A percentile compares a stretch with the other conserved stretches of the same genome.
phyloP scores from a whole-genome alignment of 2,329 filamentous ascomycete genomes.

The Ascochyta lentis region DNA sequence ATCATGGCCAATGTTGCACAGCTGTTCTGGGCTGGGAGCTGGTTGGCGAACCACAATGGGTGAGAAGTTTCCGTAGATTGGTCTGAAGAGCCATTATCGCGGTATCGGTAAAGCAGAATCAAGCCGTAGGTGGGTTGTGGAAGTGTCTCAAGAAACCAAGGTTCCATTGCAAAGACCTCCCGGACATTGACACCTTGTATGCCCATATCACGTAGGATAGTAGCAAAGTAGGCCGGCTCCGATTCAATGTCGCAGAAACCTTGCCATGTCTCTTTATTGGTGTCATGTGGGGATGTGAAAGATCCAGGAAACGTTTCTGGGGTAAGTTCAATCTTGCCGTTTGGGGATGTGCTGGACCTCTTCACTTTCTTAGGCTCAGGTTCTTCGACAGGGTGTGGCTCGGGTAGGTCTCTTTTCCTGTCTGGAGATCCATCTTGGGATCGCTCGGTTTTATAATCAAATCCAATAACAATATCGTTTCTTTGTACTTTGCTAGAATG shows the following conservation, averaged over 20 bases:
- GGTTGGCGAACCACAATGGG: constrained; percentile 92
- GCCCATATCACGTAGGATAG: constrained; percentile 80
- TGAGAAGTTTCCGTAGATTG: constrained; percentile 64
- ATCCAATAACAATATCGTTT: not conserved
- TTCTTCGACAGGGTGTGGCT: not conserved
- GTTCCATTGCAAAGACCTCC: constrained; percentile 78
- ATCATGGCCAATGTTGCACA: constrained; percentile 92
- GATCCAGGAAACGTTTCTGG: constrained; percentile 19
- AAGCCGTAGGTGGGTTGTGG: constrained; percentile 70
- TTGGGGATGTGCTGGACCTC: not conserved
- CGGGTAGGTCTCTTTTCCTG: not conserved
- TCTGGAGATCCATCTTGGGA: not conserved
- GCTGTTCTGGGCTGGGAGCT: constrained; percentile 72
- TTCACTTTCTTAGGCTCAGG: constrained; percentile 2
- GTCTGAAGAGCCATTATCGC: constrained; percentile 60
- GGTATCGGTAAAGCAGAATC: constrained; percentile 84
- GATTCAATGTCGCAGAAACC: constrained; percentile 88
- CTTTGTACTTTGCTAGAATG: not conserved
- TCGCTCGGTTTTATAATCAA: not conserved
- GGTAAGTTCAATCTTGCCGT: not conserved
- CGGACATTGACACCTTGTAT: constrained; percentile 75
- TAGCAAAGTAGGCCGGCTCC: constrained; percentile 85
- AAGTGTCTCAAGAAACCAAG: constrained; percentile 30
- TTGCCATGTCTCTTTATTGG: constrained; percentile 62
- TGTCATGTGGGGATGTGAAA: constrained; percentile 39